Base-by-base conservation (phyloP, 2,329 filamentous ascomycete species). In the Diaporthe ampelina region DNA sequence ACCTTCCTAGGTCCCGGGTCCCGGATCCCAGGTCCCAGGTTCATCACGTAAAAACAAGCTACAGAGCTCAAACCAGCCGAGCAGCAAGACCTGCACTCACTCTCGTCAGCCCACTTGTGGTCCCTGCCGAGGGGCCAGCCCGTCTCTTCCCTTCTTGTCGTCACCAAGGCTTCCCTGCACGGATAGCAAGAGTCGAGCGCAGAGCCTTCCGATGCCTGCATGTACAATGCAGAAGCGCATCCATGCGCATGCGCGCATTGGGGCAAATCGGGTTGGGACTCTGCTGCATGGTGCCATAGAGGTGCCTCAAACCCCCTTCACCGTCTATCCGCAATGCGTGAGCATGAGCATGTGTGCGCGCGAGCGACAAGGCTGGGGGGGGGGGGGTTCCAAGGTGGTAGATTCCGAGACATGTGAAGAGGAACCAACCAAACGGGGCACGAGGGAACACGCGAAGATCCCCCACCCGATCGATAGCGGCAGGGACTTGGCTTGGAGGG, bases 401-500 rank as follows among this genome's bases (percentile, higher is more conserved):
- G 61, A 37, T 35, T 67, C 61, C 61, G 61, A 67, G 61, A 67
- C 61, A 67, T 67, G 61, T 67, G 61, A 67, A 67, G 11, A 24
- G n/a, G 56, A 13, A n/a, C 21, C 43, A 45, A 45, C 43, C 21
- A n/a, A 1, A 48, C 21, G 19, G 21, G 35, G 13, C 57, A 26
- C 5, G n/a, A n/a, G 8, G 26, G n/a, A 43, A 61, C 10, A 43
- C 17, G 58, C 58, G 8, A 43, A 26, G 15, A 10, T 48, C 43
- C 61, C 45, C 61, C 61, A 35, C 61, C 61, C 61, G 61, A 67
- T 67, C 61, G 61, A 67, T 48, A 21, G 35, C 21, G 57, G 29
- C 59, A 63, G 26, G 24, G 15, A 24, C n/a, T 65, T 48, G 40
- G 26, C 59, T 48, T 13, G 24, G 24, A 4, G 15, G 17, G n/a